These are phyloP conservation scores for Trametopsis cervina DNA, from an alignment of 768 basidiomycete genomes.

Conservation along the genomic window DNA sequence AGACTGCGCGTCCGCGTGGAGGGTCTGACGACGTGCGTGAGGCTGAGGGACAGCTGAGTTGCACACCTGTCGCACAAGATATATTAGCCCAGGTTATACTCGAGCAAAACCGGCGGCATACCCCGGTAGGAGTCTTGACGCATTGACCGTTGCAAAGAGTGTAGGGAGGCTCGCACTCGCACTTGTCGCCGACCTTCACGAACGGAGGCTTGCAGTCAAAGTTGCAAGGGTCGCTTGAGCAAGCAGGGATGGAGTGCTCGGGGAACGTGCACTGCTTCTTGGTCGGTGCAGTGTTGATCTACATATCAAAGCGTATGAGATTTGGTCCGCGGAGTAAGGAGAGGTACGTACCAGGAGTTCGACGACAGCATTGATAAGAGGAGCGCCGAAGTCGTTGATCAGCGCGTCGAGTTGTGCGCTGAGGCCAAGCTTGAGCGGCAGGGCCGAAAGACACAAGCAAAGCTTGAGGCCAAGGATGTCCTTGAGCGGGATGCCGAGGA, in stretches of 20 bases:
- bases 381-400: constrained; percentile 9
- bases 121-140: constrained; percentile 10
- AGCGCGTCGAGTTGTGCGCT: constrained; percentile 8
- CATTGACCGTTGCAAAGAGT: constrained; percentile 37
- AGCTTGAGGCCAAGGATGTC: constrained; percentile 18
- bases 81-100: background rate
- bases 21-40: constrained; percentile 6
- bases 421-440: constrained; percentile 11
- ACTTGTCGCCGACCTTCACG: constrained; percentile 23
- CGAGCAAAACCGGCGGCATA: background rate
- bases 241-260: constrained; percentile 25
- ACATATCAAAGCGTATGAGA: too few relatives aligned
- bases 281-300: constrained; percentile 29
- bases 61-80: constrained; percentile 28
- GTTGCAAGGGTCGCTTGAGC: constrained; percentile 29
- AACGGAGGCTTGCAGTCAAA: constrained; percentile 28
- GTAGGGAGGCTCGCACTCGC: constrained; percentile 31
- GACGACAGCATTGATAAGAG: constrained; percentile 8
- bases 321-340: background rate
- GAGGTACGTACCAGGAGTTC: constrained; percentile 19
- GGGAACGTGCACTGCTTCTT: constrained; percentile 28
- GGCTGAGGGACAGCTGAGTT: constrained; percentile 29
- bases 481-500: constrained; percentile 6
- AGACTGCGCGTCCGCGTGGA: constrained; percentile 1
- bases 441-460: constrained; percentile 33